Evolutionary conservation across 108 stramenopile genomes (phyloP), one percentile per base, ranked within the genome.

Genomic region (Nannochloropsis salina): DNA sequence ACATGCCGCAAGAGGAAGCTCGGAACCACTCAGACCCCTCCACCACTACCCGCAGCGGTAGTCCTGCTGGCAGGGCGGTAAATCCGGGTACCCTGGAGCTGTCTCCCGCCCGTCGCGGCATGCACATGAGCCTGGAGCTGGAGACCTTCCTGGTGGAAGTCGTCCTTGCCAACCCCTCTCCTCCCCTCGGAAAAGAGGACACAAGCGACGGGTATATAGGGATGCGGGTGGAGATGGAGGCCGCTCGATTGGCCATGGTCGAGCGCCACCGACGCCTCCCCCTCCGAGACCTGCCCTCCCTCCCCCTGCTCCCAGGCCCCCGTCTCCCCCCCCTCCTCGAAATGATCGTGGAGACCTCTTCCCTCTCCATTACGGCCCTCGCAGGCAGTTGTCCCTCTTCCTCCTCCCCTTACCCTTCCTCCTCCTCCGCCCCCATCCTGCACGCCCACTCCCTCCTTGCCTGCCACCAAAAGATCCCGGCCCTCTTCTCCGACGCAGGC

Each of bases 401-500:
- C 12, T 51, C 47, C 47, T 51, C 47, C 47, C 12, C 47, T 12
- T 51, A 51, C 47, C n/a, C n/a, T 74, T 15, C 61, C 15, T 15
- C 61, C 61, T 20, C 15, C 5, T 15, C n/a, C 4, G 61, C 20
- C 4, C 61, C 61, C 15, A 20, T 74, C 5, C 61, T 74, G 20
- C n/a, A 15, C 61, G 20, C n/a, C 61, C 15, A 15, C 61, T 74
- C 61, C 61, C n/a, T 74, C 61, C 61, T 20, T n/a, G 61, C 61
- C 2, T 15, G 20, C 61, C 61, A 74, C 61, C 61, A 74, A n/a
- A 74, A 74, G n/a, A 74, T 5, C 2, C 61, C 61, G 20, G 15
- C 61, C n/a, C n/a, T 74, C 61, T 74, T 74, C 61, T n/a, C 61
- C 61, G 61, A 74, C 61, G 61, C 61, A 15, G 61, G 61, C 61